Base-by-base conservation (phyloP, 176 grass and related monocot genomes). In the Juncus effusus region DNA sequence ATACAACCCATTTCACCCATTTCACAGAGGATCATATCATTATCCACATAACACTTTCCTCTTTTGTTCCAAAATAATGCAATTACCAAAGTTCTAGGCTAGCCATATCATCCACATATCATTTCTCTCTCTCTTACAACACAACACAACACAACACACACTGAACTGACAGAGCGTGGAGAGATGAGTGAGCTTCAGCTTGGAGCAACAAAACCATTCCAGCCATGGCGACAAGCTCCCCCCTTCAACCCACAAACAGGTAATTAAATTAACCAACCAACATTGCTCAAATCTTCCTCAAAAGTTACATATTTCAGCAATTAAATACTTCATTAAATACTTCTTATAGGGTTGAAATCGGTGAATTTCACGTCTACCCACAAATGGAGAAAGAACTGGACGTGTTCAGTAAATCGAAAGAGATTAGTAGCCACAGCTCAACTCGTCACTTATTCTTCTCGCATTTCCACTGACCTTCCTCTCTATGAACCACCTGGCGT, bases 401-500 rank as follows among this genome's bases (percentile, higher is more conserved):
- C 28, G 16, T n/a, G 42, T 59, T 38, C 67, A 14, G 10, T 44
- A 16, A 38, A 40, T 6, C 53, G 15, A 38, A 71, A 7, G 19
- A 71, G 38, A 59, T 38, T 2, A 12, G 67, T 71, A 37, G 12
- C 14, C 36, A 70, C 13, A 16, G 61, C 60, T 5, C 84, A 79
- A 72, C 64, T 82, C n/a, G 81, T 92, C 2, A 79, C 84, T 11
- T 84, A 86, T 82, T 70, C 81, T 3, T 72, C 81, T 59, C 81
- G 76, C 78, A 87, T 87, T 77, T 79, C 78, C 74, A 92, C 84
- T 15, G 80, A 87, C 59, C 64, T 79, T 41, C 89, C 89, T 11
- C 61, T 92, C 61, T 79, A 84, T 62, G 88, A 92, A 14, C 56
- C 88, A 1, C 62, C 81, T 4, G 88, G 88, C 69, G 88, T 84